Evolutionary conservation across 257 asterid genomes (phyloP), one percentile per base, ranked within the genome.

Genomic region (Perilla frutescens): DNA sequence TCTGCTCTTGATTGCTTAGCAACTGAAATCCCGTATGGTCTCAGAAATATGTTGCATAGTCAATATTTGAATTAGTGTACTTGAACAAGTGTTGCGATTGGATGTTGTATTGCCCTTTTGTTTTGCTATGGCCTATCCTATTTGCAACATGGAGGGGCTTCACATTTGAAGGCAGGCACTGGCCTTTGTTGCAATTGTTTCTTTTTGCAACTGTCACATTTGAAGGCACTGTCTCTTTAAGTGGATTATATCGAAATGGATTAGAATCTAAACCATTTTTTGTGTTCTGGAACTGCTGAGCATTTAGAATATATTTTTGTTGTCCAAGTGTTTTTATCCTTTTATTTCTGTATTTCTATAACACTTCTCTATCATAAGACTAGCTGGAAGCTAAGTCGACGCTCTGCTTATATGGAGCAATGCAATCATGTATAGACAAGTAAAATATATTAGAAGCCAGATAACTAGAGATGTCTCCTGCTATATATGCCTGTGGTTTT

Each of bases 381-480:
- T 49, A 47, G 36, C 68, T 59, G 47, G 74, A 8, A 47, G 63
- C 69, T 40, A 72, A 66, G 74, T 72, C 62, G 15, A 69, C 56
- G 56, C 29, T 51, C 14, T 73, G 36, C 50, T 72, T 60, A 4
- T 13, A 66, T 65, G 57, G 47, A 34, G 37, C 37, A 2, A 34
- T 65, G 29, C 72, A 60, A 15, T 54, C 68, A 15, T 66, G 56
- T 37, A 37, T 31, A 20, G 34, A 41, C 26, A 60, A 37, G 20
- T 62, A 31, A 13, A 49, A 62, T 29, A 6, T 58, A 12, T 50
- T 47, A 45, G 20, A 11, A 4, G 36, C 11, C 43, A 12, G 7
- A 20, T 47, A 45, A 10, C 54, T 64, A 32, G 45, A 74, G 53
- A 49, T 45, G 37, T 31, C 20, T 9, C 72, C 59, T 29, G 58